Base-by-base conservation (phyloP, 2,329 filamentous ascomycete species). In the Septoria linicola region DNA sequence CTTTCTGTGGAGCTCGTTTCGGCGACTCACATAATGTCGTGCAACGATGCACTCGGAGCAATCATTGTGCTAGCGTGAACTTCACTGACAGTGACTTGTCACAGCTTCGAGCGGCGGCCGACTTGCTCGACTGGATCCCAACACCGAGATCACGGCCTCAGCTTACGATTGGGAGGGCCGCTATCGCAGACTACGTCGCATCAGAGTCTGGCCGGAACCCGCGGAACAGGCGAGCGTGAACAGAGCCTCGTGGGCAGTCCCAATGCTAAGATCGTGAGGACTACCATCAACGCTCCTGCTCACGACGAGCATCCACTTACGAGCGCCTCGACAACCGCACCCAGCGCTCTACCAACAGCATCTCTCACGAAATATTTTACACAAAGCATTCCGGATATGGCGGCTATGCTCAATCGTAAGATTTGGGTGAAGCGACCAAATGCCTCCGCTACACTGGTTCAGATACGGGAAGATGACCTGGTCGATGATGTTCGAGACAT, bases 401-500 rank as follows among this genome's bases (percentile, higher is more conserved):
- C 55, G 7, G 36, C 49, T 13, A 50, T 58, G 34, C 73, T 81
- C 59, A 82, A 79, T 51, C 81, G 89, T 68, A 96, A 95, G 77
- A 84, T 97, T 63, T 99, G 93, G 93, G 92, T 97, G 67, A 93
- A 87, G 76, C 81, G 92, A 64, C 87, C 88, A 16, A 81, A 85
- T 59, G 88, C 85, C 53, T 96, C 92, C 50, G 84, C 92, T 32
- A 99, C 93, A 11, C 78, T 93, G 64, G 86, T 99, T 49, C 83
- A 86, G 54, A 87, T 95, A 63, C 80, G 83, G 61, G 88, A 95
- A 64, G 89, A 95, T 63, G 90, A 96, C 66, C 74, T 97, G 62
- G 91, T 97, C 51, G 93, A 99, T 70, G 92, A 96, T 71, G 85
- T 96, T 55, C 87, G 92, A 62, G 93, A 96, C 62, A 83, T 89